Conservation (phyloP, 805 yeast genomes). For the Candida pseudofarinosa region DNA sequence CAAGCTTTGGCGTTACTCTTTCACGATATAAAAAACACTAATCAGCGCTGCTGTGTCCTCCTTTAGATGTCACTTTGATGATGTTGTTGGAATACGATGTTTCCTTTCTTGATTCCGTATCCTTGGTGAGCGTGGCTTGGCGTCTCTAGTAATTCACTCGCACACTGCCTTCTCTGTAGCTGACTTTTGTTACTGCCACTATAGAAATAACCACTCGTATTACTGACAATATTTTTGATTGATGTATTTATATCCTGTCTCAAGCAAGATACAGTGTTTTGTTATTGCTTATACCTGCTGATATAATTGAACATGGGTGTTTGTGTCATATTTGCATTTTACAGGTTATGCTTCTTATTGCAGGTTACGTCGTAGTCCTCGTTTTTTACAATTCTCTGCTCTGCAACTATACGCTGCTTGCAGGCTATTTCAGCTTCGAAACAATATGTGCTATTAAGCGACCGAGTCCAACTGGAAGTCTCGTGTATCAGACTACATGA, state of each 20-base stretch:
- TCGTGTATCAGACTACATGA: too few relatives aligned
- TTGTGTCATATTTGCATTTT: neutral
- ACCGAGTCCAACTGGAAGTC: too few relatives aligned
- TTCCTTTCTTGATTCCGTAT: neutral
- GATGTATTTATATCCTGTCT: neutral
- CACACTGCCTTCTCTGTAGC: neutral
- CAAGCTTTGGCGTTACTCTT: too few relatives aligned
- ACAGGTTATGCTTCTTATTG: neutral
- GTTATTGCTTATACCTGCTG: neutral
- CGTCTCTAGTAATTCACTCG: neutral
- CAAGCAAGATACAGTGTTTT: neutral
- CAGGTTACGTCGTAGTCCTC: too few relatives aligned
- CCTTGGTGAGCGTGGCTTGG: neutral
- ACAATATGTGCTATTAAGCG: too few relatives aligned
- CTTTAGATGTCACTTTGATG: too few relatives aligned
- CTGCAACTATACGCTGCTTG: too few relatives aligned
- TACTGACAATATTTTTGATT: neutral
- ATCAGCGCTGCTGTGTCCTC: too few relatives aligned
- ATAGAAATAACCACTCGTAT: neutral
- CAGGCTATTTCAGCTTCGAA: too few relatives aligned
- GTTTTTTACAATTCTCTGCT: too few relatives aligned
- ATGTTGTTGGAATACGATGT: neutral
- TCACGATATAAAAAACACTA: too few relatives aligned
- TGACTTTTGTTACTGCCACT: neutral
- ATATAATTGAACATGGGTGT: neutral